A percentile compares a stretch with the other conserved stretches of the same genome.
Conservation (phyloP, 2,329 filamentous ascomycete species). For the Taxawa tesnikishii region DNA sequence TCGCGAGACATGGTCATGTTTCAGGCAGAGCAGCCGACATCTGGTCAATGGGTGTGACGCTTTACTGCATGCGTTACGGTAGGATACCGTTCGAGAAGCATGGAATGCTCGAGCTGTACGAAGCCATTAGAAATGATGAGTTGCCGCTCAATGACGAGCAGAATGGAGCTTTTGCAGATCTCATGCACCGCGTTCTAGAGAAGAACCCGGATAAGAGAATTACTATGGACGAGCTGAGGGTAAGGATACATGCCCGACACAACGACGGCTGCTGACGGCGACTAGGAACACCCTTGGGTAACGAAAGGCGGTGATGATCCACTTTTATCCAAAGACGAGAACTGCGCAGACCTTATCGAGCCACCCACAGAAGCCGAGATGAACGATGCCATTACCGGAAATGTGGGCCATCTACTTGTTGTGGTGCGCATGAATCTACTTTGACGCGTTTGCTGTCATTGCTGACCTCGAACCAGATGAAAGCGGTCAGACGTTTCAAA, state of each 20-base stretch:
- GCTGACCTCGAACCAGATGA: conserved; percentile 46
- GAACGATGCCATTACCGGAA: conserved; percentile 78
- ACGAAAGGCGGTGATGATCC: conserved; percentile 67
- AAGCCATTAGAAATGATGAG: conserved; percentile 67
- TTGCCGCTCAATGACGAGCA: conserved; percentile 50
- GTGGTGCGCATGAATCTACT: conserved; percentile 43
- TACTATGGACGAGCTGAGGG: conserved; percentile 67
- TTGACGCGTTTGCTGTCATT: background rate
- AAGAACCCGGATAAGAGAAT: conserved; percentile 80
- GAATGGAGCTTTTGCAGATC: conserved; percentile 57
- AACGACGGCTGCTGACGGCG: conserved; percentile 11
- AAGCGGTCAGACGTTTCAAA: conserved; percentile 85
- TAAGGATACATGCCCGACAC: conserved; percentile 32
- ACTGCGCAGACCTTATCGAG: conserved; percentile 68
- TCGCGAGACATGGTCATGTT: conserved; percentile 72
- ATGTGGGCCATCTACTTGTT: conserved; percentile 74
- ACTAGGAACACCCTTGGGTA: conserved; percentile 83
- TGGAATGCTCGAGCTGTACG: conserved; percentile 75
- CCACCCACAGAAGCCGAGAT: conserved; percentile 83
- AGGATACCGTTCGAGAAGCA: conserved; percentile 72
- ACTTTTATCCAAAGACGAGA: conserved; percentile 71
- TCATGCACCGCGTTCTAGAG: conserved; percentile 63
- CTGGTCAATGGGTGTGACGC: conserved; percentile 95
- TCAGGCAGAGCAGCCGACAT: conserved; percentile 87
- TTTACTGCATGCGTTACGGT: conserved; percentile 88